Base-by-base conservation (phyloP, 805 yeast genomes). In the Ogataea paradorogensis region DNA sequence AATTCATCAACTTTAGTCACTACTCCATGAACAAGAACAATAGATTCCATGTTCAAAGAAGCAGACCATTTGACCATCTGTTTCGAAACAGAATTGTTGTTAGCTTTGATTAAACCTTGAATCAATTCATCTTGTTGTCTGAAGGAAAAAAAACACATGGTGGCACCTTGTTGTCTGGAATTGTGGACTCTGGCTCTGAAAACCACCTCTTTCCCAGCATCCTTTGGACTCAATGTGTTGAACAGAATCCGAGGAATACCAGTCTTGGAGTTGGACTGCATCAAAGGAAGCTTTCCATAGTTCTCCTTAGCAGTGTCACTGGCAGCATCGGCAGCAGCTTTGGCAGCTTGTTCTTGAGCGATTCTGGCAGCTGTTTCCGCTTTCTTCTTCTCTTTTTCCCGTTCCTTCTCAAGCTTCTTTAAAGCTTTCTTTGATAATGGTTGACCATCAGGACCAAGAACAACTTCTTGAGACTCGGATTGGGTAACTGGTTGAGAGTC, bases 21-120 rank as follows among this genome's bases (percentile, higher is more conserved):
- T 15, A 65, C 62, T 66, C 99, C 99, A 55, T 82, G 80, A 21
- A 93, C 96, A 35, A 93, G 69, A 11, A 93, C 97, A 65, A 93
- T 91, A 33, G 93, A 78, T 69, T 93, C 99, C 54, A 86, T 73
- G 59, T 80, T 84, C 61, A 93, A 75, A 25, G 84, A 70, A 27
- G 91, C 86, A 20, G 89, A 84, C 96, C 96, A 93, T 69, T 93
- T 93, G 51, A 90, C 95, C 91, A 93, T 85, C 63, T 84, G 96
- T 69, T 93, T 93, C 37, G 96, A 85, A 33, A 93, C 74, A 32
- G 82, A 68, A 9, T 68, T 70, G 56, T 78, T 78, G 56, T 84
- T 80, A 46, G 84, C 83, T 60, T 82, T 87, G 48, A 90, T 71
- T 47, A 93, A 73, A 43, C 84, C 95, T 73, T 91, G 98, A 56